Evolutionary conservation across 2,329 filamentous ascomycete species (phyloP).

Genomic region (Alternaria angustiovoidea): DNA sequence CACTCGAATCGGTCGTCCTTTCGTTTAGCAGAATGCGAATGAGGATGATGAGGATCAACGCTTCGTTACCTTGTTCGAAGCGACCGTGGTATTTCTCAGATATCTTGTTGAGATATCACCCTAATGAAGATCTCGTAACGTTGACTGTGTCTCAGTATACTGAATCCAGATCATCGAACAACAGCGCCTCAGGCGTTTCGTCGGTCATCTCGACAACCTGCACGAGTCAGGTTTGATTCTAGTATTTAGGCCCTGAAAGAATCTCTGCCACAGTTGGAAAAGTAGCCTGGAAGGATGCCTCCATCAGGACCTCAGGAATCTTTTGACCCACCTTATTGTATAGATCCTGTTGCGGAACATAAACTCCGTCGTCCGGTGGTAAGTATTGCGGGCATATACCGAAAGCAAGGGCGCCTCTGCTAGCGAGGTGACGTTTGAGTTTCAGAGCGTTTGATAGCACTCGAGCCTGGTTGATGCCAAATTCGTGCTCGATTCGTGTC

Average conservation of each 20-base stretch:
- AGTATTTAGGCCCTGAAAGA: neutral
- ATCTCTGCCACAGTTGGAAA: neutral
- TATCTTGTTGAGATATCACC: neutral
- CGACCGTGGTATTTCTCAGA: neutral
- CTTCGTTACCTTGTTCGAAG: neutral
- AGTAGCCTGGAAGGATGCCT: slow-evolving; percentile 3
- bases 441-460: slow-evolving; percentile 36
- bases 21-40: neutral
- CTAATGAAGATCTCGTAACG: neutral
- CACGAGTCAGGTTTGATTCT: neutral
- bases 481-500: slow-evolving; percentile 67
- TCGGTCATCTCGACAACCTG: neutral
- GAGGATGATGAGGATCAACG: neutral
- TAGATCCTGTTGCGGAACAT: slow-evolving; percentile 10
- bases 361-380: slow-evolving; percentile 13
- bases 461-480: slow-evolving; percentile 46
- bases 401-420: slow-evolving; percentile 1
- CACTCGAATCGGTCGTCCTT: neutral
- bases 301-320: neutral
- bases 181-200: neutral
- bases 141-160: neutral
- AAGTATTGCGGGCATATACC: slow-evolving; percentile 16
- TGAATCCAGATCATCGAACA: neutral
- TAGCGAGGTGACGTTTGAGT: slow-evolving; percentile 28
- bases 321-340: slow-evolving; percentile 10